A percentile compares a stretch with the other conserved stretches of the same genome.
Conservation (phyloP, 106 monocot species). For the Dactylorhiza incarnata region DNA sequence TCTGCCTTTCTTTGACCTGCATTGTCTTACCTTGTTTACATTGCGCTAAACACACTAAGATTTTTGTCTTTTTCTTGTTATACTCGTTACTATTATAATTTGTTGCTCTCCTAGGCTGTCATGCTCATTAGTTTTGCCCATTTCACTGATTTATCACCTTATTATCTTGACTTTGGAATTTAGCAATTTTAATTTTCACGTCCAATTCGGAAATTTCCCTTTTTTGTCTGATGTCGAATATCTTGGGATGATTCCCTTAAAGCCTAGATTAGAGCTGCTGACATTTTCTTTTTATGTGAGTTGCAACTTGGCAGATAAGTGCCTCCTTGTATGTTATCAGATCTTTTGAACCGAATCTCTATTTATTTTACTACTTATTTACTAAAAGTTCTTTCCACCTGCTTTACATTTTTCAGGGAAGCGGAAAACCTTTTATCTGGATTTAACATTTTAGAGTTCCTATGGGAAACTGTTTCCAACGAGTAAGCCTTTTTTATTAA, state of each 20-base stretch:
- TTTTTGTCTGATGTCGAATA: background rate
- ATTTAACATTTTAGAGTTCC: background rate
- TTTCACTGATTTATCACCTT: background rate
- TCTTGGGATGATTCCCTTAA: background rate
- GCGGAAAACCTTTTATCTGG: background rate
- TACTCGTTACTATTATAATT: background rate
- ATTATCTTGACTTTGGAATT: background rate
- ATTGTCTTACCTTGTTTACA: background rate
- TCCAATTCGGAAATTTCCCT: background rate
- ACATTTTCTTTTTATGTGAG: background rate
- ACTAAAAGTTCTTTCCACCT: background rate
- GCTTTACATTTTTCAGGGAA: background rate
- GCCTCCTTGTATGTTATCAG: background rate
- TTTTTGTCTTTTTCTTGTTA: too few relatives aligned
- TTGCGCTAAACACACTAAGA: background rate
- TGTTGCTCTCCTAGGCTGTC: background rate
- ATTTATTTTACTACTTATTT: background rate
- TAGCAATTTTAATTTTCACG: background rate
- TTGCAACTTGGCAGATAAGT: background rate
- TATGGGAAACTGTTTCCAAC: slow-evolving; percentile 4
- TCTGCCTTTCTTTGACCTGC: too few relatives aligned
- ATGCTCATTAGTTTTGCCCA: background rate
- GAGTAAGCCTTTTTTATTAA: background rate
- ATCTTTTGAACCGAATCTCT: background rate
- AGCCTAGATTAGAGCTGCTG: background rate